phyloP scores from a whole-genome alignment of 352 stramenopile species.

The Plasmopara halstedii region DNA sequence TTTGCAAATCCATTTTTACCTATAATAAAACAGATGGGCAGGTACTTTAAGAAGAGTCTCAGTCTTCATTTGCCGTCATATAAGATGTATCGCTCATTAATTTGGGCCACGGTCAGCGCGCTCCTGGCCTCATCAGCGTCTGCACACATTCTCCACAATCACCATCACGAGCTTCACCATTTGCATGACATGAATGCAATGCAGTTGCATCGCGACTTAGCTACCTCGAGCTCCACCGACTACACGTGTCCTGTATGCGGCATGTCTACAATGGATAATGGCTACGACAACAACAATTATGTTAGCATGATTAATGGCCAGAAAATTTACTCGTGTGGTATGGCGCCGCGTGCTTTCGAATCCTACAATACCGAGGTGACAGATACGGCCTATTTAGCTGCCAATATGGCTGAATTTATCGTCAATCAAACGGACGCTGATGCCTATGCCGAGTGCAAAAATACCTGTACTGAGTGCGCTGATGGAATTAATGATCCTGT shows the following conservation, averaged over 20 bases:
- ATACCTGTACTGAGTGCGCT: slow-evolving; percentile 37
- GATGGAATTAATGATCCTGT: slow-evolving; percentile 52
- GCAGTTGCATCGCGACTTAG: slow-evolving; percentile 19
- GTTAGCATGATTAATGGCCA: slow-evolving; percentile 50
- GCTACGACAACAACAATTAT: slow-evolving; percentile 62
- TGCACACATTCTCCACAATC: slow-evolving; percentile 18
- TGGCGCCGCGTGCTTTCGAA: slow-evolving; percentile 41
- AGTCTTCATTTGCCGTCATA: slow-evolving; percentile 13
- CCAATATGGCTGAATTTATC: slow-evolving; percentile 59
- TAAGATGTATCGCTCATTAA: slow-evolving; percentile 11
- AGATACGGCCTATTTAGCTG: slow-evolving; percentile 61
- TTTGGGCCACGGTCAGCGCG: not conserved
- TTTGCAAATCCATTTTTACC: not conserved
- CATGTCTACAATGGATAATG: slow-evolving; percentile 46
- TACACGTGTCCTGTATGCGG: slow-evolving; percentile 68
- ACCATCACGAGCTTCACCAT: slow-evolving; percentile 30
- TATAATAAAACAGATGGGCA: slow-evolving; percentile 3
- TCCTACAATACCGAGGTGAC: slow-evolving; percentile 51
- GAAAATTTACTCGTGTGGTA: slow-evolving; percentile 69
- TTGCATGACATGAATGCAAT: slow-evolving; percentile 26
- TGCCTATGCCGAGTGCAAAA: slow-evolving; percentile 29
- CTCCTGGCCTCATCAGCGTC: slow-evolving; percentile 14
- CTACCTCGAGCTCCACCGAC: slow-evolving; percentile 30
- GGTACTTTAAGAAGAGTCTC: slow-evolving; percentile 1
- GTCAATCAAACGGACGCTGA: slow-evolving; percentile 31